Evolutionary conservation across 1,284 basidiomycete species (phyloP).

Genomic region (Boletellus deceptivus): DNA sequence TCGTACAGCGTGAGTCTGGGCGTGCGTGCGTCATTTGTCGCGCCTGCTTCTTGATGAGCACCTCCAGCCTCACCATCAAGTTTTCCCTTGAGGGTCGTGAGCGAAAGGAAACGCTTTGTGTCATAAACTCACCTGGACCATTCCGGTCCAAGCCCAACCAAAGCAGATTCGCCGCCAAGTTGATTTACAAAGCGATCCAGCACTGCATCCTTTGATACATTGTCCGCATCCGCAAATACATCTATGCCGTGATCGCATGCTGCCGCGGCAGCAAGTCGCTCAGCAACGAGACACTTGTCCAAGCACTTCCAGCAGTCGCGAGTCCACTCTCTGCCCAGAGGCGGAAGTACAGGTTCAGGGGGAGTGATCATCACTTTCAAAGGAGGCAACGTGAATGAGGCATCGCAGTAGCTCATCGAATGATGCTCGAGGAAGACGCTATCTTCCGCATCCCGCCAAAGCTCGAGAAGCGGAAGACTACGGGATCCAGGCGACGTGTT

Average conservation of each 20-base stretch:
- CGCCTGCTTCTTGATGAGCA: conserved; percentile 63
- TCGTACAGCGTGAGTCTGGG: conserved; percentile 13
- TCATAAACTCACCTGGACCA: conserved; percentile 51
- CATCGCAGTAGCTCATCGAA: conserved; percentile 18
- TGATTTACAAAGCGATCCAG: conserved; percentile 51
- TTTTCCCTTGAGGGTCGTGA: conserved; percentile 42
- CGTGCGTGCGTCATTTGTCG: conserved; percentile 43
- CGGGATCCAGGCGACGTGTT: conserved; percentile 18
- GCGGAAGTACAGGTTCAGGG: conserved; percentile 1
- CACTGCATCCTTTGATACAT: conserved; percentile 51
- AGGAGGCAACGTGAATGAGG: conserved; percentile 20
- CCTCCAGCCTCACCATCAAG: conserved; percentile 50
- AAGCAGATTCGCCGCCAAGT: conserved; percentile 43
- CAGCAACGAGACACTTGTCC: conserved; percentile 73
- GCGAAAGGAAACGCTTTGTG: background rate
- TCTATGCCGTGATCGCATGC: conserved; percentile 30
- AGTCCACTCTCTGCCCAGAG: conserved; percentile 45
- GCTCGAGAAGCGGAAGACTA: conserved; percentile 27
- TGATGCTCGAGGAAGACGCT: conserved; percentile 29
- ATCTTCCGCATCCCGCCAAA: conserved; percentile 29
- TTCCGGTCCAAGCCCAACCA: conserved; percentile 40
- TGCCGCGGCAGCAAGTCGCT: conserved; percentile 49
- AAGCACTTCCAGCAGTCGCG: conserved; percentile 74
- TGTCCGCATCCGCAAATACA: conserved; percentile 46
- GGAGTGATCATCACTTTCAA: conserved; percentile 6